A percentile compares a stretch with the other conserved stretches of the same genome.
Conservation (phyloP, 2,329 filamentous ascomycete species). For the Scedosporium boydii region DNA sequence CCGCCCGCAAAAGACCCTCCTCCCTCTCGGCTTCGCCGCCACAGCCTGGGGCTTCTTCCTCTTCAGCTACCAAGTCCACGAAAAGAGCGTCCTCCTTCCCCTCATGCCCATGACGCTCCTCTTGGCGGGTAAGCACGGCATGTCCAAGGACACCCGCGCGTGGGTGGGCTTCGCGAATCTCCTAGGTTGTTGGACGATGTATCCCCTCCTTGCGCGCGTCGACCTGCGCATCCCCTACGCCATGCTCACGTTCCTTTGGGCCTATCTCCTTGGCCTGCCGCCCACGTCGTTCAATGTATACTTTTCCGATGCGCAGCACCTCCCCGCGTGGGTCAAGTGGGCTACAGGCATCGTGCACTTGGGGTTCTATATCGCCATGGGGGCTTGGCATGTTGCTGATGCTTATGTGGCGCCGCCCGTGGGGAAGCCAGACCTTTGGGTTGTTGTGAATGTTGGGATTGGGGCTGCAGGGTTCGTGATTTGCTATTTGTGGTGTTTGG, state of each 20-base stretch:
- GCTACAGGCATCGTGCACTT: slow-evolving; percentile 62
- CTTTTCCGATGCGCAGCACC: slow-evolving; percentile 26
- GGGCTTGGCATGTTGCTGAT: slow-evolving; percentile 72
- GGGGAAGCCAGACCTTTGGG: slow-evolving; percentile 86
- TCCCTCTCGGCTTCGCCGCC: slow-evolving; percentile 72
- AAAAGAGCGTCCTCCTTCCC: slow-evolving; percentile 91
- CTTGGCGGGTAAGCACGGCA: slow-evolving; percentile 66
- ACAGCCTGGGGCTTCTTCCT: slow-evolving; percentile 96
- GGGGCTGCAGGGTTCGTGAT: slow-evolving; percentile 77
- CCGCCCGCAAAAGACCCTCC: slow-evolving; percentile 63
- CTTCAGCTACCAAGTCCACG: slow-evolving; percentile 96
- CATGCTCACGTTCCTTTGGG: slow-evolving; percentile 79
- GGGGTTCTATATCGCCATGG: slow-evolving; percentile 68
- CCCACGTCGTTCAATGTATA: slow-evolving; percentile 66
- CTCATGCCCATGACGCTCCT: slow-evolving; percentile 89
- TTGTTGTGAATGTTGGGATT: slow-evolving; percentile 79
- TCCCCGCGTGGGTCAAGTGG: slow-evolving; percentile 36
- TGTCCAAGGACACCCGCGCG: slow-evolving; percentile 65
- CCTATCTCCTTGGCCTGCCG: slow-evolving; percentile 80
- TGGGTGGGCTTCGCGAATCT: slow-evolving; percentile 98
- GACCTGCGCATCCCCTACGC: slow-evolving; percentile 76
- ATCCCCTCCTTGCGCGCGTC: slow-evolving; percentile 77
- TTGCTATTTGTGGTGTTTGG: slow-evolving; percentile 87
- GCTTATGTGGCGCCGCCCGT: slow-evolving; percentile 56
- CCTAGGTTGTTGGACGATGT: slow-evolving; percentile 86